Evolutionary conservation across 1,284 basidiomycete genomes (phyloP).

Genomic region (Anthracocystis walkeri): DNA sequence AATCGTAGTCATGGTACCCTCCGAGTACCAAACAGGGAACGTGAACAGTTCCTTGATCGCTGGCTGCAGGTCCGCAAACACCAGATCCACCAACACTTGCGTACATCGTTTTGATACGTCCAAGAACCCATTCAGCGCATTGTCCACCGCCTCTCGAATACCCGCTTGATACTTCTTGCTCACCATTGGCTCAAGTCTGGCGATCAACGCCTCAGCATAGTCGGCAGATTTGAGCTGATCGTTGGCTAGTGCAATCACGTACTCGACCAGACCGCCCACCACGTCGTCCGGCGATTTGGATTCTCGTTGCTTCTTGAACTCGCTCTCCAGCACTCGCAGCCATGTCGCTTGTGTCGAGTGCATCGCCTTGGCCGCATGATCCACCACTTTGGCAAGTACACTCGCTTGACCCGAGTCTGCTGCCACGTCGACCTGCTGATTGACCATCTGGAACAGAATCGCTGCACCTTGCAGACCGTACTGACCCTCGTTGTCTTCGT

Average conservation of each 20-base stretch:
- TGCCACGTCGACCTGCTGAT: slow-evolving; percentile 94
- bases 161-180: slow-evolving; percentile 88
- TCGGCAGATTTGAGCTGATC: slow-evolving; percentile 98
- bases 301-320: slow-evolving; percentile 87
- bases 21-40: slow-evolving; percentile 74
- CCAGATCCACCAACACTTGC: slow-evolving; percentile 89
- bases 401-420: slow-evolving; percentile 94
- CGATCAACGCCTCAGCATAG: slow-evolving; percentile 86
- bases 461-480: slow-evolving; percentile 93
- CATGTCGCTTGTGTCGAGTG: slow-evolving; percentile 88
- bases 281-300: slow-evolving; percentile 83
- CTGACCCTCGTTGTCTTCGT: slow-evolving; percentile 86
- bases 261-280: slow-evolving; percentile 89
- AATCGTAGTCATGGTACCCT: slow-evolving; percentile 83
- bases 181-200: slow-evolving; percentile 88
- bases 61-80: slow-evolving; percentile 93
- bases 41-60: slow-evolving; percentile 88
- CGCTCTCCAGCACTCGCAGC: slow-evolving; percentile 83
- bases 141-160: slow-evolving; percentile 88
- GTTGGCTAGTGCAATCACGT: slow-evolving; percentile 97
- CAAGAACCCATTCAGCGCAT: slow-evolving; percentile 96
- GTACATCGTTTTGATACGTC: slow-evolving; percentile 98
- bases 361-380: slow-evolving; percentile 91
- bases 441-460: slow-evolving; percentile 96
- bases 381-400: slow-evolving; percentile 89